Evolutionary conservation across 306 rosid species (phyloP).

Genomic region (Cicer arietinum): DNA sequence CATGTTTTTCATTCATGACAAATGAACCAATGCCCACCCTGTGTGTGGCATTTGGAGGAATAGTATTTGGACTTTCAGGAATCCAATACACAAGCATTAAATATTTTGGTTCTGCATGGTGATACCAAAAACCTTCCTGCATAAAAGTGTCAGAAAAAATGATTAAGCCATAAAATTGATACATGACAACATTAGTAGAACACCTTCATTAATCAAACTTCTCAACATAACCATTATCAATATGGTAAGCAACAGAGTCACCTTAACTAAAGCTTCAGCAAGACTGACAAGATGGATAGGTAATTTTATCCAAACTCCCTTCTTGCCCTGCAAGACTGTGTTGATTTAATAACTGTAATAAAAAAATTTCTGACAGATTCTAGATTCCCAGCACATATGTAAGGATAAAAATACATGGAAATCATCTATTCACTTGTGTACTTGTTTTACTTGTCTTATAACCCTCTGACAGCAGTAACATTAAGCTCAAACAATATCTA

Average conservation of each 20-base stretch:
- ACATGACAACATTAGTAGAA: neutral
- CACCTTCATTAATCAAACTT: constrained; percentile 25
- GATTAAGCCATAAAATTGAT: constrained; percentile 13
- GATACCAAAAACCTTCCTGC: constrained; percentile 71
- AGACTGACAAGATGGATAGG: constrained; percentile 72
- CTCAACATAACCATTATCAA: neutral
- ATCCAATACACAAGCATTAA: constrained; percentile 88
- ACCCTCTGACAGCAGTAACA: too few species aligned
- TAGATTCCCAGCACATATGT: neutral
- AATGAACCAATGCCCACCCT: constrained; percentile 77
- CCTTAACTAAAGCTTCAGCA: constrained; percentile 74
- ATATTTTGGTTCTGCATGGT: constrained; percentile 87
- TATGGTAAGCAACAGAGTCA: constrained; percentile 35
- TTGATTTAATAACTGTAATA: constrained; percentile 31
- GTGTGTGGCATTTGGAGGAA: constrained; percentile 84
- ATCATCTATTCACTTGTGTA: neutral
- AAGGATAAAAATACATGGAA: constrained; percentile 19
- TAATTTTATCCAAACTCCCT: constrained; percentile 79
- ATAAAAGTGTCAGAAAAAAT: constrained; percentile 8
- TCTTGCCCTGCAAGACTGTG: constrained; percentile 67
- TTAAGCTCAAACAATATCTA: too few species aligned
- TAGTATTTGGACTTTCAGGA: constrained; percentile 58
- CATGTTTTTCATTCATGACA: constrained; percentile 66
- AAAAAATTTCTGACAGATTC: constrained; percentile 13
- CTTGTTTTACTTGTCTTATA: too few species aligned